Evolutionary conservation across 192 early-diverging fungal genomes (phyloP).

Genomic region (Coemansia sp.): DNA sequence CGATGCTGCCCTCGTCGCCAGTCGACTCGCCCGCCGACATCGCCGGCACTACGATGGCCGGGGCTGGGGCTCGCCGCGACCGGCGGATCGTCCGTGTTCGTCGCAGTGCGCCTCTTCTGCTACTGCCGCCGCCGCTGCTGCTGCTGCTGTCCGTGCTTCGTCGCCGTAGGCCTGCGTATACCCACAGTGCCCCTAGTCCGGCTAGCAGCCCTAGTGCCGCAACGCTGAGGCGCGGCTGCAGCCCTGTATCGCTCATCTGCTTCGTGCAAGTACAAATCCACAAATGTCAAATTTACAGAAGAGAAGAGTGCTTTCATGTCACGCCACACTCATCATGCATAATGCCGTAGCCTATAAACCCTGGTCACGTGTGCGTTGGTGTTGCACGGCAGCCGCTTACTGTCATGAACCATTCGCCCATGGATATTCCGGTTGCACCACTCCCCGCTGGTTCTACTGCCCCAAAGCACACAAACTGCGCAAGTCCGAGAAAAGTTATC

Average conservation of each 20-base stretch:
- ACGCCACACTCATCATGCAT: not conserved
- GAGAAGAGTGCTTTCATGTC: too few species aligned
- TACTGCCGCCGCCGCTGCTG: too few species aligned
- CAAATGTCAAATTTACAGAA: not conserved
- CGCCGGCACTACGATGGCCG: constrained; percentile 4
- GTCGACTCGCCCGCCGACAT: not conserved
- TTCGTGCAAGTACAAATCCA: not conserved
- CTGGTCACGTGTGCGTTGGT: not conserved
- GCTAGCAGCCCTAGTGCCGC: constrained; percentile 33
- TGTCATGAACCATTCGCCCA: not conserved
- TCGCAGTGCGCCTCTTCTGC: constrained; percentile 7
- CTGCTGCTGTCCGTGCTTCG: constrained; percentile 1
- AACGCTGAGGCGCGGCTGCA: constrained; percentile 40
- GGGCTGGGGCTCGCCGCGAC: constrained; percentile 26
- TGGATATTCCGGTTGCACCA: not conserved
- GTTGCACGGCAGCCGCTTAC: not conserved
- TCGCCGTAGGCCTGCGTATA: constrained; percentile 27
- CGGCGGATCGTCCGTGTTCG: constrained; percentile 46
- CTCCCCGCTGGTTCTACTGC: not conserved
- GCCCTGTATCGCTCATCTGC: constrained; percentile 1
- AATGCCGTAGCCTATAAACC: not conserved
- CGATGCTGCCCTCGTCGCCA: constrained; percentile 16
- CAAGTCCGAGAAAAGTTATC: not conserved
- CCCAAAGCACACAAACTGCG: not conserved
- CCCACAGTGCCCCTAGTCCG: constrained; percentile 40